Conservation (phyloP, 805 yeast genomes). For the Hanseniaspora hatyaiensis region DNA sequence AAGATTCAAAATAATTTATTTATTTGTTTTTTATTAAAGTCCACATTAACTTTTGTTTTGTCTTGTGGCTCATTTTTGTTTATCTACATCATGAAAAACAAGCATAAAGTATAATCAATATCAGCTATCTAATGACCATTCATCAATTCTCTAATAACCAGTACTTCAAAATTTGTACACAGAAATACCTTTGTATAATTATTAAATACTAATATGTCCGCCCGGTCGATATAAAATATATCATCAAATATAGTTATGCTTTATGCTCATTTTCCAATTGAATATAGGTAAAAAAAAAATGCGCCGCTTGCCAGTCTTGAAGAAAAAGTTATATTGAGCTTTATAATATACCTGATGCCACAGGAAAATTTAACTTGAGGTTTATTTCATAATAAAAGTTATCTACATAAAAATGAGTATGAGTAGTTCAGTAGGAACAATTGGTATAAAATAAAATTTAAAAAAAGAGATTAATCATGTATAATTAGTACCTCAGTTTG, state of each 20-base stretch:
- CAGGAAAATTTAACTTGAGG: neutral
- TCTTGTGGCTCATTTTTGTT: no score
- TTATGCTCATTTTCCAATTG: no score
- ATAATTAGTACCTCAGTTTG: neutral
- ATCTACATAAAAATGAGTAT: conserved; percentile 33
- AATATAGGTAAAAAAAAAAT: neutral
- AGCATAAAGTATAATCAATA: conserved; percentile 15
- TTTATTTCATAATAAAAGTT: conserved; percentile 26
- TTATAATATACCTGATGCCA: conserved; percentile 4
- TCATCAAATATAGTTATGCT: conserved; percentile 31
- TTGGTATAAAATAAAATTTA: conserved; percentile 27
- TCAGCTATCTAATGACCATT: conserved; percentile 34
- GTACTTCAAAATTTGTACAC: conserved; percentile 32
- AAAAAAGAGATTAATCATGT: conserved; percentile 19
- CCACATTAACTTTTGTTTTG: no score
- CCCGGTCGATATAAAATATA: conserved; percentile 36
- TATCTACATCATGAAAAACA: no score
- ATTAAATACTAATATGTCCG: conserved; percentile 35
- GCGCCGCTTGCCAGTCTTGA: no score
- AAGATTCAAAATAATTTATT: conserved; percentile 5
- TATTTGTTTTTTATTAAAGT: no score
- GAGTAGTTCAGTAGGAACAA: conserved; percentile 35
- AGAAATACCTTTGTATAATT: conserved; percentile 23
- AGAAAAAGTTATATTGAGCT: neutral
- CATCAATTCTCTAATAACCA: conserved; percentile 31